Evolutionary conservation across 2,329 filamentous ascomycete genomes (phyloP), one percentile per base, ranked within the genome.

Genomic region (Xylariales sp.): DNA sequence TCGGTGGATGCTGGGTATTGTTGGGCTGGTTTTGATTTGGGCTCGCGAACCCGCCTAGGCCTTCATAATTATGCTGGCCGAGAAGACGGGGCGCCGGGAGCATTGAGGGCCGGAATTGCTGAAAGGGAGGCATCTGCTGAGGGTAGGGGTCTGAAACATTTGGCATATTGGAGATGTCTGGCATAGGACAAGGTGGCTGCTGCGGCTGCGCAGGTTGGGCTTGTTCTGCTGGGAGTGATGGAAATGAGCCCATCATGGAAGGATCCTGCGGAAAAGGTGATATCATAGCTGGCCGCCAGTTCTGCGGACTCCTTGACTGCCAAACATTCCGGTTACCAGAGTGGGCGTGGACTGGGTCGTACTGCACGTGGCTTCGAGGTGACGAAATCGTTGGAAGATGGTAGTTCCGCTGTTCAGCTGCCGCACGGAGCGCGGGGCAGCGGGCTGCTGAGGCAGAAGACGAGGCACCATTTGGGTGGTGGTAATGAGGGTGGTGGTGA

Each of bases 361-460:
- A 75, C 36, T 74, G 72, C 23, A 63, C 64, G 6, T 65, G 62
- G 28, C 68, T 62, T 53, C 72, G 69, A 28, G 60, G 32, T n/a
- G 71, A 57, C 5, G 73, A 54, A 23, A 63, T 61, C n/a, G 71
- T 45, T 4, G 68, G 62, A 5, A 71, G 66, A 34, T 72, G 72
- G 46, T 73, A 73, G 55, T 68, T 70, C 10, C 73, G 73, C 50
- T 76, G 75, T 14, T 72, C 71, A n/a, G 69, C 71, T 64, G 69
- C 68, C 34, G 69, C 69, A 60, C 74, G 75, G 28, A 78, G 58
- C 23, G 75, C 76, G 41, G 77, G 77, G 57, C 77, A 79, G 18
- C 72, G 72, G 46, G 74, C 69, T 9, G 72, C 68, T 14, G 71
- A 65, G 56, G 65, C 57, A 8, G 74, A 72, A 34, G 74, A 70